phyloP scores from a whole-genome alignment of 129 eudicot species.

The Lonicera japonica region DNA sequence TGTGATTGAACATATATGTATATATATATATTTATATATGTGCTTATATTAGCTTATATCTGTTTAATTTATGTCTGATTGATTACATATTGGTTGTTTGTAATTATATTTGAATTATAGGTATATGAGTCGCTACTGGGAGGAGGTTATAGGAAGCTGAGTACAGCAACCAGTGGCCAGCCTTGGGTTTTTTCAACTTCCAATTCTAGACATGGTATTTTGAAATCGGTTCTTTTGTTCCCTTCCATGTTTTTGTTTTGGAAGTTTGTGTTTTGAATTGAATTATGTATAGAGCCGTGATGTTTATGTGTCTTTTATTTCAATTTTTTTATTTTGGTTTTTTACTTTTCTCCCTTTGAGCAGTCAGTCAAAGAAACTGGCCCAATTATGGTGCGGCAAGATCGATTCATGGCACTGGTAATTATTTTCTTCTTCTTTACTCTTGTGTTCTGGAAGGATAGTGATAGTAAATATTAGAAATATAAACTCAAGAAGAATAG shows the following conservation, averaged over 20 bases:
- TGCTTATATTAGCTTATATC: background rate
- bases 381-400: constrained; percentile 21
- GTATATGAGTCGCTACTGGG: constrained; percentile 18
- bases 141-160: constrained; percentile 11
- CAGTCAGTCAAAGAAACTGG: constrained; percentile 21
- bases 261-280: no score
- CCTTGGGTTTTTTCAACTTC: background rate
- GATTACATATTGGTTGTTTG: background rate
- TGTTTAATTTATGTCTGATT: background rate
- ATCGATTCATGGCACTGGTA: constrained; percentile 50
- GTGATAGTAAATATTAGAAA: no score
- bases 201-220: constrained; percentile 20
- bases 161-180: constrained; percentile 10
- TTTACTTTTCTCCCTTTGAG: background rate
- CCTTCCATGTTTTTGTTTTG: background rate
- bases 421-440: background rate
- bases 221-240: background rate
- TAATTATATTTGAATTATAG: constrained; percentile 8
- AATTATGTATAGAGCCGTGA: background rate
- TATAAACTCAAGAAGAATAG: background rate
- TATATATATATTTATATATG: background rate
- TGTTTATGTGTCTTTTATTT: background rate
- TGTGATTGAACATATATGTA: no score
- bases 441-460: no score
- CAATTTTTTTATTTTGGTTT: background rate